Evolutionary conservation across 176 grass and related monocot genomes (phyloP), one percentile per base, ranked within the genome.

Genomic region (Chrysopogon serrulatus): DNA sequence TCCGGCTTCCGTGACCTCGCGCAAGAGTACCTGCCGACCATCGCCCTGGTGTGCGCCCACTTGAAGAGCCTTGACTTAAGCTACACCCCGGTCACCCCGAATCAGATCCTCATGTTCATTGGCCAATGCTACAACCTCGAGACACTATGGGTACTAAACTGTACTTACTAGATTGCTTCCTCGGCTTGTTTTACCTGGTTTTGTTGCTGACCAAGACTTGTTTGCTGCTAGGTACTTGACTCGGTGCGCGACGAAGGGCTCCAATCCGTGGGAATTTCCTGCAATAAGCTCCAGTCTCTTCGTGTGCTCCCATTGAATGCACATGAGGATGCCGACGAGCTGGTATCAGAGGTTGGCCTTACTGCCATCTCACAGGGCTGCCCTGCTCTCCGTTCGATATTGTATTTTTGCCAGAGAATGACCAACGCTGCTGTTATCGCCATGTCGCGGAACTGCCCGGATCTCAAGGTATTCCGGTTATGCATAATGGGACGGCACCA

Each of bases 391-490:
- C 79, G 71, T 0, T 99, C 96, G 0, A 96, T 94, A 12, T 84
- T 99, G 0, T 99, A 94, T 86, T 99, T 99, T 75, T 99, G 96
- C 86, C 96, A 99, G 62, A 84, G 42, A 4, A 99, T 99, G 96
- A 99, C 96, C 61, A 99, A 99, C 66, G 80, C 77, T 9, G 93
- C 96, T 8, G 93, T 99, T 4, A 42, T 92, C 34, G 33, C 83
- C 77, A 94, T 96, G 89, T 96, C 96, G 8, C 49, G 79, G 23
- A 96, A 96, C 77, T 99, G 96, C 87, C 81, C 43, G 0, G 96
- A 99, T 62, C 73, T 99, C 30, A 82, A 85, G 51, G 90, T 99
- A 37, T 99, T 99, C 85, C 91, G 96, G 23, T 59, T 99, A 13
- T 99, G 96, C 39, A 99, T 99, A 79, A 96, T 99, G 96, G 96